Evolutionary conservation across 2,329 filamentous ascomycete species (phyloP).

Genomic region (Ophiobolus disseminans): DNA sequence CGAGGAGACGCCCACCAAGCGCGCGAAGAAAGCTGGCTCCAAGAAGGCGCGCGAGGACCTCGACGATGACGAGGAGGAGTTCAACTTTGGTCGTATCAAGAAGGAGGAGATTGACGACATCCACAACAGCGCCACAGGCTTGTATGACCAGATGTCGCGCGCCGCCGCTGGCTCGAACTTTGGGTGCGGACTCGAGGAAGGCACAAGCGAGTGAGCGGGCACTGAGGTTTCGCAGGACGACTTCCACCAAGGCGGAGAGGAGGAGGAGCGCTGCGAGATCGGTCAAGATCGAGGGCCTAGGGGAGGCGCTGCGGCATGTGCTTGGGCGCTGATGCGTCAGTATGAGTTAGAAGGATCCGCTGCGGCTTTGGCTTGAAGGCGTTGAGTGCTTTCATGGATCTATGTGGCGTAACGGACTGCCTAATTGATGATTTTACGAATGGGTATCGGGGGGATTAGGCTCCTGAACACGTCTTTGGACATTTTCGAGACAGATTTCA

Average conservation of each 20-base stretch:
- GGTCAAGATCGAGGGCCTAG: not conserved
- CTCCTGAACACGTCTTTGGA: too few species aligned
- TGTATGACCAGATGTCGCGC: not conserved
- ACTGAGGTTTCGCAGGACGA: not conserved
- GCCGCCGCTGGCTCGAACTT: not conserved
- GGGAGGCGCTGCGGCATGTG: not conserved
- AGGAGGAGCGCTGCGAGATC: not conserved
- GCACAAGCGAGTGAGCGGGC: not conserved
- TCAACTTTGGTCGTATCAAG: slow-evolving; percentile 19
- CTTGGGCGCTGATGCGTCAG: not conserved
- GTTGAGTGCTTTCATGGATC: too few species aligned
- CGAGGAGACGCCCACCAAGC: slow-evolving; percentile 20
- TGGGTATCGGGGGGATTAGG: too few species aligned
- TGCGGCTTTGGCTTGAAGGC: too few species aligned
- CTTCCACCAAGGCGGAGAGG: not conserved
- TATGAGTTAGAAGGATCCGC: not conserved
- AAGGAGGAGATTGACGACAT: slow-evolving; percentile 19
- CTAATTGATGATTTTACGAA: too few species aligned
- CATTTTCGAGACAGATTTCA: too few species aligned
- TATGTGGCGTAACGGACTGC: too few species aligned
- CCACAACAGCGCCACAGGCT: not conserved
- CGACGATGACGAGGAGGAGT: slow-evolving; percentile 28
- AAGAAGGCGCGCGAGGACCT: not conserved
- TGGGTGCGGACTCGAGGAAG: not conserved
- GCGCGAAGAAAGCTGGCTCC: slow-evolving; percentile 10